A percentile compares a stretch with the other conserved stretches of the same genome.
These are phyloP conservation scores for Scorias spongiosa DNA, from an alignment of 2,329 filamentous ascomycete genomes.

Conservation along the genomic window DNA sequence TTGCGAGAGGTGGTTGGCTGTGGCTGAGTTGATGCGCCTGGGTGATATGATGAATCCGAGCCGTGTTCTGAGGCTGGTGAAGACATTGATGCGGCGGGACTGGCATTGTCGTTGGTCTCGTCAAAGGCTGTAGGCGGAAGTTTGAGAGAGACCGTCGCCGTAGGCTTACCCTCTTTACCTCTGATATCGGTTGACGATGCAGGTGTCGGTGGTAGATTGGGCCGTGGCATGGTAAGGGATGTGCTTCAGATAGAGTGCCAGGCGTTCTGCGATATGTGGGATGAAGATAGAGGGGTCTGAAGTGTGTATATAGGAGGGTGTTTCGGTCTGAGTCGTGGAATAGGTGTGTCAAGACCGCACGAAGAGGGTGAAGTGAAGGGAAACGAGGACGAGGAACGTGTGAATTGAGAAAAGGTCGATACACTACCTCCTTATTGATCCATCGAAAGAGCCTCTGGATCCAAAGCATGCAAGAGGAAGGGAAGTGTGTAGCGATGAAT, in stretches of 20 bases:
- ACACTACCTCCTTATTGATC: too few relatives aligned
- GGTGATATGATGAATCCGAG: slow-evolving; percentile 37
- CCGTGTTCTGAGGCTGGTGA: slow-evolving; percentile 33
- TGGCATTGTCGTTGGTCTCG: slow-evolving; percentile 13
- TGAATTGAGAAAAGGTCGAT: slow-evolving; percentile 5
- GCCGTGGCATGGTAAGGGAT: slow-evolving; percentile 43
- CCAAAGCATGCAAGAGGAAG: too few relatives aligned
- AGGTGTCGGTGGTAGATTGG: slow-evolving; percentile 57
- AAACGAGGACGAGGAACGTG: slow-evolving; percentile 12
- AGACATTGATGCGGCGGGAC: slow-evolving; percentile 31
- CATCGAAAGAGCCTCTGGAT: too few relatives aligned
- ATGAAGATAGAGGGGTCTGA: too few relatives aligned
- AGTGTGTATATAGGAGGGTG: too few relatives aligned
- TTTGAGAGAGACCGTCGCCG: slow-evolving; percentile 39
- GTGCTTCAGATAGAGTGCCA: too few relatives aligned
- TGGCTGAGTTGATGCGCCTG: slow-evolving; percentile 29
- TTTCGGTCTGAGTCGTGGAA: too few relatives aligned
- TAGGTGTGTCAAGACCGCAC: neutral
- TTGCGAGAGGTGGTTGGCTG: slow-evolving; percentile 19
- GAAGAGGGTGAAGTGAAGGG: slow-evolving; percentile 9
- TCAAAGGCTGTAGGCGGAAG: slow-evolving; percentile 60
- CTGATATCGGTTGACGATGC: slow-evolving; percentile 67
- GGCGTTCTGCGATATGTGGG: too few relatives aligned
- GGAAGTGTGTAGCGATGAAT: too few relatives aligned
- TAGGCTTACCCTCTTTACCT: slow-evolving; percentile 41